phyloP scores from a whole-genome alignment of 768 basidiomycete genomes.

The Clavaria fumosa region DNA sequence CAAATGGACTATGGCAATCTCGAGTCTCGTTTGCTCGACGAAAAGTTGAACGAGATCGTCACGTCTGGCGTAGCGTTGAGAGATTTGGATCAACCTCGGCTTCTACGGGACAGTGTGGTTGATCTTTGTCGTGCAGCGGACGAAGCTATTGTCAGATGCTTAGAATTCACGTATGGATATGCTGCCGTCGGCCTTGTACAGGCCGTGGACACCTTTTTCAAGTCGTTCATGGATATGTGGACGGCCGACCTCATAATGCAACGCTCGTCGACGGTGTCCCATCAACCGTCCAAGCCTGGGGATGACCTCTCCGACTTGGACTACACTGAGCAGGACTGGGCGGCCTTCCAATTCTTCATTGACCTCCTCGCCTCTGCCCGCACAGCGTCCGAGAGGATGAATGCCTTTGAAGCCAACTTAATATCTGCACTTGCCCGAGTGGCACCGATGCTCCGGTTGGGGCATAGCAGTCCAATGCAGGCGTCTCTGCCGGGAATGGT shows the following conservation, averaged over 20 bases:
- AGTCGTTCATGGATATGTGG: constrained; percentile 53
- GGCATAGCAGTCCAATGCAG: constrained; percentile 36
- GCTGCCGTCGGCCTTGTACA: constrained; percentile 59
- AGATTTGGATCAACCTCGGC: constrained; percentile 37
- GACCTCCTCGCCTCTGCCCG: constrained; percentile 76
- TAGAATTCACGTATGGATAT: constrained; percentile 80
- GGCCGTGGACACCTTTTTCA: constrained; percentile 57
- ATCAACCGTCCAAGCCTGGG: constrained; percentile 22
- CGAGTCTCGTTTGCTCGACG: constrained; percentile 57
- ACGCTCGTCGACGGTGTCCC: constrained; percentile 13
- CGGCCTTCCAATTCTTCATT: constrained; percentile 64
- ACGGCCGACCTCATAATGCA: constrained; percentile 34
- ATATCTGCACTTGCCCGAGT: constrained; percentile 42
- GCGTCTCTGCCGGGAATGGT: constrained; percentile 39
- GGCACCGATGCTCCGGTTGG: constrained; percentile 41
- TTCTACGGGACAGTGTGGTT: constrained; percentile 58
- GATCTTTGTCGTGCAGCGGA: constrained; percentile 69
- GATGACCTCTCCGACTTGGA: constrained; percentile 69
- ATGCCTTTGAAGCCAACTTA: constrained; percentile 55
- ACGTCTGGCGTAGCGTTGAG: constrained; percentile 25
- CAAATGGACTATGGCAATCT: constrained; percentile 73
- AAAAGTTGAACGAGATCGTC: constrained; percentile 35
- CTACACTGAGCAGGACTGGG: constrained; percentile 84
- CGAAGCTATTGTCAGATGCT: constrained; percentile 61
- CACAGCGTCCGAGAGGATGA: constrained; percentile 51